A percentile compares a stretch with the other conserved stretches of the same genome.
Conservation (phyloP, 2,329 filamentous ascomycete genomes). For the Colletotrichum euphorbiae region DNA sequence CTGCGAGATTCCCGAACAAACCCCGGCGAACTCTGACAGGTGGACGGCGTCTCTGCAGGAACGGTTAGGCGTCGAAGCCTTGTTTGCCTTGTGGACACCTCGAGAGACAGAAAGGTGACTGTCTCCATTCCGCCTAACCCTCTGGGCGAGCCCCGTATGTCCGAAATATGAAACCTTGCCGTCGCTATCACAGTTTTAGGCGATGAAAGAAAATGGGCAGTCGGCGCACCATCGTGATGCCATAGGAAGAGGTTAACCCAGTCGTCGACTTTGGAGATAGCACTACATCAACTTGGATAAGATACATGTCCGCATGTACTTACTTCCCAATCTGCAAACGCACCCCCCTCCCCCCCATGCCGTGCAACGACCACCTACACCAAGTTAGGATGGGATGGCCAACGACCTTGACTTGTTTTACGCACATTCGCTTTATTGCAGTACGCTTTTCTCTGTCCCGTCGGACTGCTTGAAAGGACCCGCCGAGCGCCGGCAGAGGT, state of each 20-base stretch:
- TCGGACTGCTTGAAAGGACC: not conserved
- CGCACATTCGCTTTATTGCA: not conserved
- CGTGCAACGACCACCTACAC: not conserved
- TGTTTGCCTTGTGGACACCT: slow-evolving; percentile 23
- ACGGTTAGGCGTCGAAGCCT: slow-evolving; percentile 18
- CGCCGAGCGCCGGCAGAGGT: not conserved
- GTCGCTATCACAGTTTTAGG: slow-evolving; percentile 9
- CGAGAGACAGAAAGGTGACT: slow-evolving; percentile 15
- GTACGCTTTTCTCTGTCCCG: not conserved
- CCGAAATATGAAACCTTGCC: slow-evolving; percentile 26
- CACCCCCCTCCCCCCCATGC: not conserved
- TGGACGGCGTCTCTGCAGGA: slow-evolving; percentile 11
- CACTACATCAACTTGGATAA: not conserved
- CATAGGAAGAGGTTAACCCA: not conserved
- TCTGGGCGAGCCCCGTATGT: slow-evolving; percentile 11
- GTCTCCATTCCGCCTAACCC: slow-evolving; percentile 24
- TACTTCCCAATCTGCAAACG: slow-evolving; percentile 3
- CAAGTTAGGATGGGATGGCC: slow-evolving; percentile 1
- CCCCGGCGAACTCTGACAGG: slow-evolving; percentile 20
- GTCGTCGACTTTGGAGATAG: not conserved
- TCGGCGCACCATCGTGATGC: slow-evolving; percentile 16
- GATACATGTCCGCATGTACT: slow-evolving; percentile 11
- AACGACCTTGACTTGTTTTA: slow-evolving; percentile 8
- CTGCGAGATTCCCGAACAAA: not conserved
- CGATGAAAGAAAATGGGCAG: slow-evolving; percentile 7